A percentile compares a stretch with the other conserved stretches of the same genome.
phyloP scores from a whole-genome alignment of 2,329 filamentous ascomycete genomes.

The Coniella lustricola region DNA sequence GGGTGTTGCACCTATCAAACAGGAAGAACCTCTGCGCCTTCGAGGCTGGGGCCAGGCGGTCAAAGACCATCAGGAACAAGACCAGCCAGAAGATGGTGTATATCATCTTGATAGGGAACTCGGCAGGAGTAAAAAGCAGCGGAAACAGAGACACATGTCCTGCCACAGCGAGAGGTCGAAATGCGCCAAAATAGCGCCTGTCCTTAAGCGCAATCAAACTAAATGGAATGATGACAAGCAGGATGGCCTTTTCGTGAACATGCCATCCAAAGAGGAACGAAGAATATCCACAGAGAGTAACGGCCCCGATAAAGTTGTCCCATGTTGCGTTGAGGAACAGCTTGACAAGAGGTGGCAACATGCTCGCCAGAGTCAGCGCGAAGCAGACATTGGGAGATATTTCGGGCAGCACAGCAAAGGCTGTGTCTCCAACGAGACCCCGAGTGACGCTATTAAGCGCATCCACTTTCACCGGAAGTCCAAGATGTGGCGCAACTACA shows the following conservation, averaged over 20 bases:
- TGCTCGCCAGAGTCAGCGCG: conserved; percentile 72
- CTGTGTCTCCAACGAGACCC: conserved; percentile 85
- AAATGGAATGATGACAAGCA: conserved; percentile 92
- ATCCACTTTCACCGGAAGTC: conserved; percentile 62
- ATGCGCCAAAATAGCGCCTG: conserved; percentile 82
- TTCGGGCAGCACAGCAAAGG: conserved; percentile 88
- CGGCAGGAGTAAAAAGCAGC: conserved; percentile 80
- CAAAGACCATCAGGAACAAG: conserved; percentile 77
- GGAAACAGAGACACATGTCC: conserved; percentile 95
- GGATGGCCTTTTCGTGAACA: conserved; percentile 94
- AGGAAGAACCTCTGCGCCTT: conserved; percentile 76
- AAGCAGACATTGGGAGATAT: conserved; percentile 78
- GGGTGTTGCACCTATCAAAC: conserved; percentile 79
- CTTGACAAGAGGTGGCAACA: conserved; percentile 71
- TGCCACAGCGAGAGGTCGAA: conserved; percentile 83
- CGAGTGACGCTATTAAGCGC: conserved; percentile 86
- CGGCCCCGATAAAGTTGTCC: conserved; percentile 81
- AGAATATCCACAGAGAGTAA: conserved; percentile 90
- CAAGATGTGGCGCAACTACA: conserved; percentile 72
- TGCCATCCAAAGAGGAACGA: conserved; percentile 99
- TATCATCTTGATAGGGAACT: conserved; percentile 88
- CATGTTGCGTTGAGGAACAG: conserved; percentile 75
- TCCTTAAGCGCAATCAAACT: conserved; percentile 86
- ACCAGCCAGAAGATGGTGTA: conserved; percentile 93
- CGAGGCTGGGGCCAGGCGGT: conserved; percentile 78